Evolutionary conservation across 106 monocot genomes (phyloP).

Genomic region (Triglochin maritima): DNA sequence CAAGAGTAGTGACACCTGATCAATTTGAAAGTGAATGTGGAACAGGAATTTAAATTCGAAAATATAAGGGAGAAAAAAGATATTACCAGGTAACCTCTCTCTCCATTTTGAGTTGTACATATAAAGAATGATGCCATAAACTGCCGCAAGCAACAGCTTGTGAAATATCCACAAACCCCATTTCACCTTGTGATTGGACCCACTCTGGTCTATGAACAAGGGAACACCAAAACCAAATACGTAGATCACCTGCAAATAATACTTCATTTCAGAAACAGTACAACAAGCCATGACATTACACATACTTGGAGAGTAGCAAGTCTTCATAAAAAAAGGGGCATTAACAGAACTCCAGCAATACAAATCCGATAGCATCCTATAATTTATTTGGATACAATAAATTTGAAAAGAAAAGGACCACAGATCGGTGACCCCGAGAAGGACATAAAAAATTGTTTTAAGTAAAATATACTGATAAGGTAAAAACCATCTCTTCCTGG

Average conservation of each 20-base stretch:
- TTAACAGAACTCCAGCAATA: too few relatives aligned
- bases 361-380: too few relatives aligned
- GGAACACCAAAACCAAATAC: constrained; percentile 81
- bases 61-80: not conserved
- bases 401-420: not conserved
- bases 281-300: not conserved
- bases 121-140: constrained; percentile 77
- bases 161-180: constrained; percentile 84
- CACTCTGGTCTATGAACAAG: constrained; percentile 43
- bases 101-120: constrained; percentile 91
- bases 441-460: too few relatives aligned
- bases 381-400: not conserved
- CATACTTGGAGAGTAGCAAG: not conserved
- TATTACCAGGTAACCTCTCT: constrained; percentile 76
- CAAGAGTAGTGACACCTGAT: constrained; percentile 4
- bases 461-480: too few relatives aligned
- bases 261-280: not conserved
- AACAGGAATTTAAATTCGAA: not conserved
- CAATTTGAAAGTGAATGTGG: not conserved
- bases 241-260: constrained; percentile 54
- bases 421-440: too few relatives aligned
- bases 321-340: too few relatives aligned
- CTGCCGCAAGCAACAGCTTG: constrained; percentile 52
- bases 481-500: too few relatives aligned
- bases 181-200: constrained; percentile 35